Conservation (phyloP, 768 basidiomycete species). For the Tricholoma sp. region DNA sequence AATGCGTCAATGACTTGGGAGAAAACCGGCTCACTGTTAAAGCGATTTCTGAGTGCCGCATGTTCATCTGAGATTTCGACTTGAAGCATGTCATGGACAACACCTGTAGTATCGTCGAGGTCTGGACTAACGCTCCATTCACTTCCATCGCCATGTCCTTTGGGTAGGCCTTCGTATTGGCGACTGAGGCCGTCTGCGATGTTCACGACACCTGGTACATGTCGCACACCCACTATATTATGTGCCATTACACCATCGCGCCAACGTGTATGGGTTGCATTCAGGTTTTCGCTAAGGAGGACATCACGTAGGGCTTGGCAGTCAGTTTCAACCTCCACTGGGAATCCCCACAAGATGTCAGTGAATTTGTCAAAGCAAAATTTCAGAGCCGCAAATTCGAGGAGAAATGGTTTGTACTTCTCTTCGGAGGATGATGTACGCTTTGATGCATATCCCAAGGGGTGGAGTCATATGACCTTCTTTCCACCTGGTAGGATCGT, state of each 20-base stretch:
- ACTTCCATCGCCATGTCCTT: conserved; percentile 19
- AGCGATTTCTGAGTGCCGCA: conserved; percentile 8
- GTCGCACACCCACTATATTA: conserved; percentile 18
- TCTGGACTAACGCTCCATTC: conserved; percentile 27
- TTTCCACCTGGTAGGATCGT: conserved; percentile 15
- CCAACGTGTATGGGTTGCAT: conserved; percentile 21
- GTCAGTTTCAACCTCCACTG: conserved; percentile 27
- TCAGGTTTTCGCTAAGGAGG: conserved; percentile 18
- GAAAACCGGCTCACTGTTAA: conserved; percentile 18
- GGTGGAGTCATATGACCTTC: conserved; percentile 12
- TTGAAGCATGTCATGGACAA: conserved; percentile 11
- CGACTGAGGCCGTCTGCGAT: conserved; percentile 25
- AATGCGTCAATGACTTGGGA: conserved; percentile 14
- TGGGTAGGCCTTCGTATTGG: conserved; percentile 11
- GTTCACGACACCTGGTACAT: conserved; percentile 18
- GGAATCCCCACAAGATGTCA: conserved; percentile 20
- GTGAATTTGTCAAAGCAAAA: conserved; percentile 23
- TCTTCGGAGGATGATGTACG: conserved; percentile 19
- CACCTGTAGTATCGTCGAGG: conserved; percentile 16
- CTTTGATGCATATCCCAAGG: conserved; percentile 28
- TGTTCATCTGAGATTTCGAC: background rate
- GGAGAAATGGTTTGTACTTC: conserved; percentile 23
- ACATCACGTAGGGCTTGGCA: conserved; percentile 25
- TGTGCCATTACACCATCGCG: conserved; percentile 18
- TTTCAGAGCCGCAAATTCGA: conserved; percentile 31